Percentiles rank a stretch among this genome's conserved stretches.
These are phyloP conservation scores for Dactylorhiza incarnata DNA, from an alignment of 106 monocot species.

Conservation along the genomic window DNA sequence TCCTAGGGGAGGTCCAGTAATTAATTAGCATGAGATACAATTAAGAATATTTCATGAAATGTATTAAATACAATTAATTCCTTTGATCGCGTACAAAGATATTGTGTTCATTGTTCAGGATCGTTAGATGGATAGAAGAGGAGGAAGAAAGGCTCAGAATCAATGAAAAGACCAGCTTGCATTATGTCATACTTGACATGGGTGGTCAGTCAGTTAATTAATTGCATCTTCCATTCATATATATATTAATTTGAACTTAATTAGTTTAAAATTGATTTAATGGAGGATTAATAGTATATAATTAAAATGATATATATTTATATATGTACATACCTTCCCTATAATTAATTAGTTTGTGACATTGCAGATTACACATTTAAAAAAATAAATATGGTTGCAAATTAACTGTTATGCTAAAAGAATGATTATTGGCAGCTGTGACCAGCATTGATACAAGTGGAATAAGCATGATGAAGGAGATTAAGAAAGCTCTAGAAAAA, in stretches of 20 bases:
- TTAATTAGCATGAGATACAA: too few relatives aligned
- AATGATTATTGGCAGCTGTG: slow-evolving; percentile 41
- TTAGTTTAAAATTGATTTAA: not conserved
- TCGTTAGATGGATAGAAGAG: slow-evolving; percentile 77
- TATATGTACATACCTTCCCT: too few relatives aligned
- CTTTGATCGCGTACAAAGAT: not conserved
- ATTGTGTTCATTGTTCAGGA: slow-evolving; percentile 27
- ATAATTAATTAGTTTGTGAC: too few relatives aligned
- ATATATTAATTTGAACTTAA: not conserved
- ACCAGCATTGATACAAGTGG: slow-evolving; percentile 91
- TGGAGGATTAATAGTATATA: too few relatives aligned
- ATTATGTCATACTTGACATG: slow-evolving; percentile 79
- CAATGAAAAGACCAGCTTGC: slow-evolving; percentile 38
- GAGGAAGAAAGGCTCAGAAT: slow-evolving; percentile 48
- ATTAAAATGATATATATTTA: too few relatives aligned
- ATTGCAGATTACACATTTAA: too few relatives aligned
- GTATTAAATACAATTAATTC: too few relatives aligned
- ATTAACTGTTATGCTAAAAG: too few relatives aligned
- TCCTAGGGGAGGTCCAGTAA: too few relatives aligned
- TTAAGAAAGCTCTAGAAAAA: slow-evolving; percentile 48
- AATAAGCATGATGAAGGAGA: slow-evolving; percentile 80
- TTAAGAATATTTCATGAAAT: too few relatives aligned
- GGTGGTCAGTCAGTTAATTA: slow-evolving; percentile 69
- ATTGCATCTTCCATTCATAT: not conserved
- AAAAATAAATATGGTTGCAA: too few relatives aligned